Evolutionary conservation across 306 rosid genomes (phyloP), one percentile per base, ranked within the genome.

Genomic region (Trichosanthes truncata): DNA sequence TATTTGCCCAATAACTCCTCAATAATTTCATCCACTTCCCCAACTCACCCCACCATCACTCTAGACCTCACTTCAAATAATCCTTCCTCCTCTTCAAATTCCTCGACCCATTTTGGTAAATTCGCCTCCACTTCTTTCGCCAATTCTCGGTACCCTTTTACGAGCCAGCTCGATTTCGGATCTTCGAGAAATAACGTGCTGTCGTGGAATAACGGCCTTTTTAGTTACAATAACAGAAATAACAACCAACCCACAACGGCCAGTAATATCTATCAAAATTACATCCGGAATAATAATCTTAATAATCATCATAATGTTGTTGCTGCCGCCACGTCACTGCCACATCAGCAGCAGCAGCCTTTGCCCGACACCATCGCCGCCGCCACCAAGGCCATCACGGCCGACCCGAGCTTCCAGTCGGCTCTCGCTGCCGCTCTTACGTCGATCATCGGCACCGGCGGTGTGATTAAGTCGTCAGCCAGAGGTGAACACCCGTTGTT

Each of bases 401-500:
- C 91, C 0, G 96, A 95, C 80, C 99, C 99, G 1, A 86, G 78
- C 56, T 95, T 95, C 78, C 99, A 93, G n/a, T 93, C 97, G 1
- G 99, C 94, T 38, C 79, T 95, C 67, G 97, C 90, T 0, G 93
- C 93, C 0, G 97, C 97, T 0, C 89, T 93, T 36, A 69, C 93
- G 8, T 87, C 97, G 8, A 85, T 91, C 75, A 93, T 95, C 5
- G 89, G 69, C 9, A 38, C 46, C 0, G 81, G 49, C 4, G 83
- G 76, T 65, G 80, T 59, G 36, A 56, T 29, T 5, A 29, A 61
- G 55, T 71, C 56, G 25, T n/a, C 20, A 0, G 4, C 21, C 2
- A n/a, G 74, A 66, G 49, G 51, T 0, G 51, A 67, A 20, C 74
- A 21, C 29, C 3, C 56, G 3, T 43, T 45, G 76, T 45, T 71